These are phyloP conservation scores for Trichophyton mentagrophytes DNA, from an alignment of 2,329 filamentous ascomycete species.

Conservation along the genomic window DNA sequence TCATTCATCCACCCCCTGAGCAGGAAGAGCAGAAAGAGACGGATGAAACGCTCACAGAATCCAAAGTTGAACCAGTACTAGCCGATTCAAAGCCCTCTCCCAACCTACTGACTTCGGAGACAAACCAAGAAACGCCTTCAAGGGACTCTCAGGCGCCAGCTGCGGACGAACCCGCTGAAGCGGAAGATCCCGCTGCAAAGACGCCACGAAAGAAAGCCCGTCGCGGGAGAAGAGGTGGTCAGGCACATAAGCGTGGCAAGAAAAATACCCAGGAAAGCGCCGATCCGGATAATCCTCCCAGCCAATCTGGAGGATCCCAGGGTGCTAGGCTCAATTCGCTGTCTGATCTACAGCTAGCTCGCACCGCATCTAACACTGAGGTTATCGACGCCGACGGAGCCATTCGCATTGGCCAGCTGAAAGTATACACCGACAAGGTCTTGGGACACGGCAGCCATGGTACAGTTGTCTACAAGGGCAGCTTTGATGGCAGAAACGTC, in stretches of 20 bases:
- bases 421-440: constrained; percentile 47
- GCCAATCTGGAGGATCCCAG: constrained; percentile 42
- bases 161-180: constrained; percentile 23
- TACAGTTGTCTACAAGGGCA: constrained; percentile 91
- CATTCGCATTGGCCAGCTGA: constrained; percentile 48
- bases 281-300: constrained; percentile 44
- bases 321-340: constrained; percentile 39
- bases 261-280: constrained; percentile 44
- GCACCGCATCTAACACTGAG: constrained; percentile 40
- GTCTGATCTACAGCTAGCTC: constrained; percentile 47
- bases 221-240: constrained; percentile 58
- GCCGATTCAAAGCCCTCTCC: not conserved
- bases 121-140: constrained; percentile 20
- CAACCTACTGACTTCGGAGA: constrained; percentile 12
- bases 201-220: constrained; percentile 53
- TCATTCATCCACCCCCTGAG: not conserved
- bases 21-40: not conserved
- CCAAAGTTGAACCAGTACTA: not conserved
- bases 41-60: not conserved
- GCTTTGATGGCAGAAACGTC: constrained; percentile 82
- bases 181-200: constrained; percentile 19
- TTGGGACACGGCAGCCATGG: constrained; percentile 78
- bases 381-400: constrained; percentile 47
- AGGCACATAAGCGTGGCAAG: constrained; percentile 45
- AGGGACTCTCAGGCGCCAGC: constrained; percentile 30